Conservation (phyloP, 2,329 filamentous ascomycete species). For the Stachybotrys echinatus region DNA sequence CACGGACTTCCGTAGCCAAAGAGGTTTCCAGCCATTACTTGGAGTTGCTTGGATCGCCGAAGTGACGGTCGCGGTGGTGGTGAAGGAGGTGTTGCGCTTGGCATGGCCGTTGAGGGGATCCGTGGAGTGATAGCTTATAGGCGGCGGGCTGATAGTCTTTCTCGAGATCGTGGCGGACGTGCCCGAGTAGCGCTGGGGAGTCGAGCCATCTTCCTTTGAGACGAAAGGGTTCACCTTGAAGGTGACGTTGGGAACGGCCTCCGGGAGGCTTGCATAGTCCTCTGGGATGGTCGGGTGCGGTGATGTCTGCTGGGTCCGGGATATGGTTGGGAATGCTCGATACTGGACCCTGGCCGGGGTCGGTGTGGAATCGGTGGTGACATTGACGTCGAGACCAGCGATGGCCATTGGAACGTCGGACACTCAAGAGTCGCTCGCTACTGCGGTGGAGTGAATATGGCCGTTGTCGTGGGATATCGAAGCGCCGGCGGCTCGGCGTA, state of each 20-base stretch:
- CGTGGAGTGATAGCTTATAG: constrained; percentile 1
- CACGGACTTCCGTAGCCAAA: constrained; percentile 15
- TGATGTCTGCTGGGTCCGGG: neutral
- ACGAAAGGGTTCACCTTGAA: neutral
- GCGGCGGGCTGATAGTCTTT: neutral
- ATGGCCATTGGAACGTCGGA: neutral
- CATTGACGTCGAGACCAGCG: neutral
- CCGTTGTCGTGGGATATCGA: neutral
- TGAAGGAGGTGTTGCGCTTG: constrained; percentile 4
- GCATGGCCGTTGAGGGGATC: constrained; percentile 4
- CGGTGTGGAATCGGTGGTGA: neutral
- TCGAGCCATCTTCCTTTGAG: neutral
- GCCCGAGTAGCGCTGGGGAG: neutral
- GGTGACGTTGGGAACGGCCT: neutral
- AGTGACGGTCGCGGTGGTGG: constrained; percentile 5
- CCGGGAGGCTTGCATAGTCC: neutral
- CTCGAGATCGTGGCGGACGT: neutral
- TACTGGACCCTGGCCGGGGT: neutral
- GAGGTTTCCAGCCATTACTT: constrained; percentile 18
- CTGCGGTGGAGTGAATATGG: neutral
- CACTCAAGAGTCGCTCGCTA: neutral
- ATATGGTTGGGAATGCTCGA: neutral
- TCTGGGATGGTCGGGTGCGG: neutral
- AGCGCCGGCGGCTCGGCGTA: no score
- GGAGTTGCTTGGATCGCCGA: constrained; percentile 2